These are phyloP conservation scores for Suillus alpinus DNA, from an alignment of 768 basidiomycete genomes.

Conservation along the genomic window DNA sequence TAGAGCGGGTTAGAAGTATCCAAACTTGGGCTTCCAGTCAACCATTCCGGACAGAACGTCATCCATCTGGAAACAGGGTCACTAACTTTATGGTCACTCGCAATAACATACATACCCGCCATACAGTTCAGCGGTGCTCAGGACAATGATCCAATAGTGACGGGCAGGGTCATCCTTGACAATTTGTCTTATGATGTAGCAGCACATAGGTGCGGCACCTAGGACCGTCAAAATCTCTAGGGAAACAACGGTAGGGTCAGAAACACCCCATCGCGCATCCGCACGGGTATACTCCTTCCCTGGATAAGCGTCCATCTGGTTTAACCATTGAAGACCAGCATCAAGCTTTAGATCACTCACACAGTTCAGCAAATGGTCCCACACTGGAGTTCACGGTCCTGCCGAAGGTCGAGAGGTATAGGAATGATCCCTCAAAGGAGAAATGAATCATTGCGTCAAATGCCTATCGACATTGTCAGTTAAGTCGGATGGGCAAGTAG, in stretches of 20 bases:
- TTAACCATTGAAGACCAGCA: not conserved
- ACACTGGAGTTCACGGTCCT: slow-evolving; percentile 65
- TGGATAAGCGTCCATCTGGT: slow-evolving; percentile 22
- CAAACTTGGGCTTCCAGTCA: slow-evolving; percentile 69
- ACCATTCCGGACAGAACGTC: slow-evolving; percentile 89
- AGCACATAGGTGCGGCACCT: slow-evolving; percentile 67
- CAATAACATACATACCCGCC: slow-evolving; percentile 52
- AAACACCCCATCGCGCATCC: slow-evolving; percentile 77
- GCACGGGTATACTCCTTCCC: slow-evolving; percentile 83
- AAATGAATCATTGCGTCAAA: slow-evolving; percentile 84
- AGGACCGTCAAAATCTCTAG: slow-evolving; percentile 84
- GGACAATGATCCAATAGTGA: slow-evolving; percentile 69
- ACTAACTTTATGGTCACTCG: not conserved
- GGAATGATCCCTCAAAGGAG: slow-evolving; percentile 75
- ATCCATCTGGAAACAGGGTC: slow-evolving; percentile 53
- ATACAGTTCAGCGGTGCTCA: slow-evolving; percentile 75
- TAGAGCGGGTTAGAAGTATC: slow-evolving; percentile 67
- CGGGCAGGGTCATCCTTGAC: slow-evolving; percentile 58
- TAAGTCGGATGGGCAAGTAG: not conserved
- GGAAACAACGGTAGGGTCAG: slow-evolving; percentile 78
- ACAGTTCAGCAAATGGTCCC: slow-evolving; percentile 71
- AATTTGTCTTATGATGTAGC: slow-evolving; percentile 67
- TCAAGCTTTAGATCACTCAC: slow-evolving; percentile 39
- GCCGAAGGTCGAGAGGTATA: slow-evolving; percentile 75
- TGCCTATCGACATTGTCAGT: slow-evolving; percentile 39